Evolutionary conservation across 225 moss, liverwort and hornwort genomes (phyloP).

Genomic region (Physcomitrellopsis africana): DNA sequence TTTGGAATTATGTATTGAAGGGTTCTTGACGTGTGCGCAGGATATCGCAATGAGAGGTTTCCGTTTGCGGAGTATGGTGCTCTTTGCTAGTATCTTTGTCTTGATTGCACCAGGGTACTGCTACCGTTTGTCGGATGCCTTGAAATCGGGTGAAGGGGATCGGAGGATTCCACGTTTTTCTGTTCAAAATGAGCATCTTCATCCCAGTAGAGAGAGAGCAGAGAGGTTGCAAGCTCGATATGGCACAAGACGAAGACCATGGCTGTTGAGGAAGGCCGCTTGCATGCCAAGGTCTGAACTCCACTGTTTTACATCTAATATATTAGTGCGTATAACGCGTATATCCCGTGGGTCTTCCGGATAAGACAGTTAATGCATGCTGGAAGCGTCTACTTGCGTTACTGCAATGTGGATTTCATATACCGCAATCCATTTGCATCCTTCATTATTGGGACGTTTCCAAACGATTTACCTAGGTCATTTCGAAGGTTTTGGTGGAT

Average conservation of each 20-base stretch:
- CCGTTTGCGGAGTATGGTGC: slow-evolving; percentile 20
- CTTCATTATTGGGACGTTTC: no score
- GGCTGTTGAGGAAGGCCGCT: slow-evolving; percentile 54
- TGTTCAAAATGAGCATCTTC: slow-evolving; percentile 31
- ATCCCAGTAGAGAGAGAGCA: slow-evolving; percentile 44
- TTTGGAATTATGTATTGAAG: slow-evolving; percentile 15
- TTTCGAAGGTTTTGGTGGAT: no score
- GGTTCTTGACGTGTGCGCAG: slow-evolving; percentile 21
- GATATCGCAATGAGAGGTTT: slow-evolving; percentile 44
- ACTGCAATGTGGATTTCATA: no score
- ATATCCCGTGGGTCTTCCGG: no score
- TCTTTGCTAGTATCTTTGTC: slow-evolving; percentile 31
- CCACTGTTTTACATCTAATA: background rate
- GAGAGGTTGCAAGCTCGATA: slow-evolving; percentile 39
- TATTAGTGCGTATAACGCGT: no score
- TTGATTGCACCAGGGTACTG: slow-evolving; percentile 37
- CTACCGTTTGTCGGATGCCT: slow-evolving; percentile 38
- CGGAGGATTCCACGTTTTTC: slow-evolving; percentile 28
- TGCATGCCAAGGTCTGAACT: slow-evolving; percentile 41
- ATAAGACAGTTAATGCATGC: no score
- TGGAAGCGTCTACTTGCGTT: no score
- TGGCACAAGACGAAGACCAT: slow-evolving; percentile 51
- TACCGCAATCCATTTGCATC: no score
- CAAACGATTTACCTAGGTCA: no score
- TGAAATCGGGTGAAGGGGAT: slow-evolving; percentile 25